Evolutionary conservation across 169 alveolate species (phyloP), one percentile per base, ranked within the genome.

Genomic region (Plasmodium vinckei): DNA sequence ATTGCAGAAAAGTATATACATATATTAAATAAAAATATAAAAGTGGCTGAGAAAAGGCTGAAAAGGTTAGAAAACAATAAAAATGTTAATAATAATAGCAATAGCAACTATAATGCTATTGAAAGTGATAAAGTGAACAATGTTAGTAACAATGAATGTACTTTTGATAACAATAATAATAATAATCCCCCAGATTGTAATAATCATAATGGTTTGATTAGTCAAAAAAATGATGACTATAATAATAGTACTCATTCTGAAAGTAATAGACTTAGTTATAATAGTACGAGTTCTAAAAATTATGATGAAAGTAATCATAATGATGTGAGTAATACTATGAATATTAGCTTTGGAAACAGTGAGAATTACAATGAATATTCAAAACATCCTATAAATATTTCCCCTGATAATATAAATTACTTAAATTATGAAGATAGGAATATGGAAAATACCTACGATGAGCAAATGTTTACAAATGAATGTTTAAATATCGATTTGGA

Each of bases 1-100:
- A 82, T 82, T 39, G 90, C 90, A 25, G 84, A 82, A 82, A 69
- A 82, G 39, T 82, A 82, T 49, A 56, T 82, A 25, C 82, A 69
- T 21, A 82, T 82, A 53, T 56, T 82, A 72, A 54, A 72, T 25
- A 69, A 82, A 61, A 68, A 44, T 51, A 7, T 82, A 23, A 82
- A 33, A 61, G 68, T 46, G 84, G 57, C 17, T 60, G 79, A 77
- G 46, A 77, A 49, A 44, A 77, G 65, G 39, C 15, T 63, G 88
- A 56, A 77, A 25, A 77, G 27, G 64, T 12, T 21, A 54, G 63
- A 25, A 67, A 44, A 9, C 12, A 42, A 39, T 21, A 21, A 17
- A 27, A 21, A 0, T 15, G n/a, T 9, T 12, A 21, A 15, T 23
- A 73, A 51, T 15, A 33, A 44, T 17, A 1, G 15, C 47, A 17